phyloP scores from a whole-genome alignment of 164 flowering plant species.

The Euptelea pleiosperma region DNA sequence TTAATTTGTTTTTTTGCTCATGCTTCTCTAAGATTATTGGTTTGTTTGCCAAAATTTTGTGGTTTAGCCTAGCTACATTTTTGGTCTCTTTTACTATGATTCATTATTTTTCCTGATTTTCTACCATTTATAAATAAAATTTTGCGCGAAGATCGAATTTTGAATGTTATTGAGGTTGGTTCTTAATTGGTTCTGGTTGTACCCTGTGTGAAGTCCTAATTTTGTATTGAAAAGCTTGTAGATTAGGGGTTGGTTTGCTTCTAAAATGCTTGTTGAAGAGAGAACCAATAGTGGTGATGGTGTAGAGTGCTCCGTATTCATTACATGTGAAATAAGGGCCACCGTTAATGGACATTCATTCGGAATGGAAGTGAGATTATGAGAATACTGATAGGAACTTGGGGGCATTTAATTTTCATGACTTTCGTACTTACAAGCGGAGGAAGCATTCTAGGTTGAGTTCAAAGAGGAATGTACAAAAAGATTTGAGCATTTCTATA shows the following conservation, averaged over 20 bases:
- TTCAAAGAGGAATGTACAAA: constrained; percentile 3
- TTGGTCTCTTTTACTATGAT: too few species aligned
- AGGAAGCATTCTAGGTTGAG: constrained; percentile 6
- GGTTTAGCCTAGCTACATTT: neutral
- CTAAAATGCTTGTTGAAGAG: constrained; percentile 8
- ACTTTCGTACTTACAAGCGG: constrained; percentile 15
- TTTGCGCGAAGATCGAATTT: constrained; percentile 2
- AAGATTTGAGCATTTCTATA: neutral
- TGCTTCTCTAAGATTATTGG: neutral
- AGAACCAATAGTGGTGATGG: neutral
- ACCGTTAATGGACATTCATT: too few species aligned
- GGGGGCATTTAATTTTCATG: constrained; percentile 1
- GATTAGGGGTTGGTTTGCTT: neutral
- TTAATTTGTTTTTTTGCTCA: neutral
- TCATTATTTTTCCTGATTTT: neutral
- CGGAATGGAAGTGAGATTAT: constrained; percentile 13
- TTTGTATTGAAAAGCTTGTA: neutral
- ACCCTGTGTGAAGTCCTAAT: constrained; percentile 10
- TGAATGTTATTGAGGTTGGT: constrained; percentile 3
- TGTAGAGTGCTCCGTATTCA: constrained; percentile 1
- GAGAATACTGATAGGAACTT: constrained; percentile 2
- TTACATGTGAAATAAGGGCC: neutral
- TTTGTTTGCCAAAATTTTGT: neutral
- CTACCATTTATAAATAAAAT: too few species aligned
- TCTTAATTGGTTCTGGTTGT: neutral